A percentile compares a stretch with the other conserved stretches of the same genome.
Conservation (phyloP, 139 green algal genomes). For the Haematococcus lacustris region DNA sequence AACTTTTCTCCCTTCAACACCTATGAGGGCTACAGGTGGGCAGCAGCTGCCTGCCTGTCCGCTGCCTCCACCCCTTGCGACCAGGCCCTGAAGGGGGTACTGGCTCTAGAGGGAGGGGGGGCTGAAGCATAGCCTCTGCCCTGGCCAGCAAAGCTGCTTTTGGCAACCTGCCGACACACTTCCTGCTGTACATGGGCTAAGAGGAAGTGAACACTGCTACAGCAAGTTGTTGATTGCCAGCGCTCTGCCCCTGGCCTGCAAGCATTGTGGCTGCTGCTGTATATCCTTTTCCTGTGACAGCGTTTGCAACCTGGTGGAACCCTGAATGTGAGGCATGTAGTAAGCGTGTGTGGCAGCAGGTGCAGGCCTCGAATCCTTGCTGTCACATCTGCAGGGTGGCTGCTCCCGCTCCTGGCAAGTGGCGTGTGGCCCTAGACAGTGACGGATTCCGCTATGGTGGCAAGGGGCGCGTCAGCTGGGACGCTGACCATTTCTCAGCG, state of each 20-base stretch:
- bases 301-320: too few species aligned
- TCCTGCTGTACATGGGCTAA: too few species aligned
- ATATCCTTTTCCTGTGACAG: too few species aligned
- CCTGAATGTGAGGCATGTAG: too few species aligned
- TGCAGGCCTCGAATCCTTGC: background rate
- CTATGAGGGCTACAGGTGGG: conserved; percentile 68
- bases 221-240: background rate
- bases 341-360: background rate
- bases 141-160: background rate
- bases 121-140: background rate
- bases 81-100: too few species aligned
- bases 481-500: conserved; percentile 70
- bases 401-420: conserved; percentile 63
- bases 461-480: conserved; percentile 49
- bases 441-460: conserved; percentile 80
- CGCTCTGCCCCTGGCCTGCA: background rate
- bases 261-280: background rate
- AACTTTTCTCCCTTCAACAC: conserved; percentile 77
- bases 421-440: conserved; percentile 76
- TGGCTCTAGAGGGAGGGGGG: background rate
- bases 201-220: too few species aligned
- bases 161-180: background rate
- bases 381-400: conserved; percentile 18
- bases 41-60: background rate
- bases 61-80: too few species aligned